A percentile compares a stretch with the other conserved stretches of the same genome.
phyloP scores from a whole-genome alignment of 345 rosid genomes.

The Eucalyptus sideroxylon region DNA sequence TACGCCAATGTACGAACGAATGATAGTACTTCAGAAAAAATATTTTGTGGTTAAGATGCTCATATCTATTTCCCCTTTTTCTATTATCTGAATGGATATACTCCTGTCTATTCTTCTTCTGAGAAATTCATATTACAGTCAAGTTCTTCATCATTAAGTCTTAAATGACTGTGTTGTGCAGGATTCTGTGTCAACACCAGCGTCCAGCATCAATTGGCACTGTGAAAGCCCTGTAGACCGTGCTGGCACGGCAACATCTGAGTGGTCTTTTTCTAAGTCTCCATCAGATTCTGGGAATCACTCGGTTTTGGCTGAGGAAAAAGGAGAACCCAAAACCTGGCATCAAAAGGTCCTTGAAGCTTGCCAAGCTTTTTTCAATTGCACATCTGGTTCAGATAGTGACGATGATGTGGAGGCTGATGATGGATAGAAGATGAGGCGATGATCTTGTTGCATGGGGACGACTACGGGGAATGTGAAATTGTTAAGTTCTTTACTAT shows the following conservation, averaged over 20 bases:
- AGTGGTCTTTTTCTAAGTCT: not conserved
- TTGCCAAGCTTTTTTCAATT: conserved; percentile 29
- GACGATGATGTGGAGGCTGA: not conserved
- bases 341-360: conserved; percentile 23
- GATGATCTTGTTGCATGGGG: not conserved
- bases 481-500: conserved; percentile 26
- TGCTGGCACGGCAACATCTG: not conserved
- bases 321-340: conserved; percentile 11
- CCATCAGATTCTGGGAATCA: not conserved
- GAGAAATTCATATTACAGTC: not conserved
- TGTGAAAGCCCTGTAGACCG: not conserved
- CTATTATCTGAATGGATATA: not conserved
- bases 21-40: not conserved
- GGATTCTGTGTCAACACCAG: not conserved
- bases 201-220: conserved; percentile 1
- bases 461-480: conserved; percentile 4
- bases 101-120: not conserved
- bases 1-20: not conserved
- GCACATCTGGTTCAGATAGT: not conserved
- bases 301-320: not conserved
- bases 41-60: not conserved
- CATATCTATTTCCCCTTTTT: not conserved
- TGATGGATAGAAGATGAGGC: not conserved
- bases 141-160: not conserved
- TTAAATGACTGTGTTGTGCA: not conserved